Evolutionary conservation across 1,284 basidiomycete genomes (phyloP), one percentile per base, ranked within the genome.

Genomic region (Trichosporon faecale): DNA sequence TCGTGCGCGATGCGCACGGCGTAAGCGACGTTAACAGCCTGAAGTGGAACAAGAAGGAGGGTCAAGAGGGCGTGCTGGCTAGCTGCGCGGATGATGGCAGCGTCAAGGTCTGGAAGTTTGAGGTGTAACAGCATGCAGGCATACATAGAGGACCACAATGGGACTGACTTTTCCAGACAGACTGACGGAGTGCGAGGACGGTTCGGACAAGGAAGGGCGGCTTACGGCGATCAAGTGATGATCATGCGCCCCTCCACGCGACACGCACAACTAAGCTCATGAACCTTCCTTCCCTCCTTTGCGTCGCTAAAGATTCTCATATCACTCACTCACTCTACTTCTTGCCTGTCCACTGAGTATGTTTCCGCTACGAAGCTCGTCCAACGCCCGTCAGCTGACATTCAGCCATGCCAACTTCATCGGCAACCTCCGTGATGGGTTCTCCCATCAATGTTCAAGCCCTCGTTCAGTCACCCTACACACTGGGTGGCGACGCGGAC

Each of bases 31-130:
- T 88, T 70, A 88, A 89, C 76, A 81, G 80, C 66, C 82, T 88
- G 21, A 76, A 80, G 16, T 88, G 86, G 86, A 87, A 86, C 74
- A 75, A n/a, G 57, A 66, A 82, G n/a, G 76, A 78, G 27, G 77
- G 77, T 64, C 74, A 77, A n/a, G 67, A 75, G 18, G 80, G 85
- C 8, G 68, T 87, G 70, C 78, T 88, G 21, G 86, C 86, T 0
- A 86, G 85, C 66, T 86, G 85, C 11, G 87, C 85, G 6, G 88
- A 88, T 74, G 88, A 88, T 75, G 87, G 88, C 23, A 78, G 80
- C 40, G 82, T 88, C 61, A 61, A 61, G 57, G 57, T 61, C 29
- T 61, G 57, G 57, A 31, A 31, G 27, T 31, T 61, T 27, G 57
- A 61, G 31, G 57, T 61, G 57, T 61, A 31, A 61, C 29, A 61